These are phyloP conservation scores for Colletotrichum shisoi DNA, from an alignment of 2,329 filamentous ascomycete genomes.

Conservation along the genomic window DNA sequence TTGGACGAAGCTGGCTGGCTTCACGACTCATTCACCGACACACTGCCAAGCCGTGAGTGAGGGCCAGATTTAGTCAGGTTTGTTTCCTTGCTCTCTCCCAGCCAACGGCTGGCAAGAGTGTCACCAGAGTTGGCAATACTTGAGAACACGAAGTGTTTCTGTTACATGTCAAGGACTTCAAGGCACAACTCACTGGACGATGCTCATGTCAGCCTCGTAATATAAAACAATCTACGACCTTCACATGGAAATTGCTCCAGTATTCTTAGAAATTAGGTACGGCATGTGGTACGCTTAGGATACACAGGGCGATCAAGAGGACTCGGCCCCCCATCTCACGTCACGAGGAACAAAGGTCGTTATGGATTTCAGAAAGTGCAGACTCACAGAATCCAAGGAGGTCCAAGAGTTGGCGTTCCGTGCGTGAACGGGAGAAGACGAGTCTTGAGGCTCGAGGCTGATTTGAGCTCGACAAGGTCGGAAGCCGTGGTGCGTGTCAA, in stretches of 20 bases:
- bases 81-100: not conserved
- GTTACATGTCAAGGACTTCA: no score
- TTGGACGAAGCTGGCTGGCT: not conserved
- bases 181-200: not conserved
- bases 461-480: not conserved
- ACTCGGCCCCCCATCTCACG: not conserved
- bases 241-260: not conserved
- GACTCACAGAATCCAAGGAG: not conserved
- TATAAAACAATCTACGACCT: not conserved
- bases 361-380: not conserved
- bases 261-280: not conserved
- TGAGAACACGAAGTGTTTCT: not conserved
- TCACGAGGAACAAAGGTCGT: not conserved
- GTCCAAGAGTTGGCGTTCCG: not conserved
- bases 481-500: not conserved
- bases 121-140: not conserved
- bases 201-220: not conserved
- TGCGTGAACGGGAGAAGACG: not conserved
- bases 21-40: not conserved
- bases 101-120: not conserved
- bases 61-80: not conserved
- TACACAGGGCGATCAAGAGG: not conserved
- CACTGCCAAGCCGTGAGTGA: not conserved
- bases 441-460: not conserved
- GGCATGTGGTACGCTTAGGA: not conserved